These are phyloP conservation scores for Houttuynia cordata DNA, from an alignment of 164 flowering plant genomes.

Conservation along the genomic window DNA sequence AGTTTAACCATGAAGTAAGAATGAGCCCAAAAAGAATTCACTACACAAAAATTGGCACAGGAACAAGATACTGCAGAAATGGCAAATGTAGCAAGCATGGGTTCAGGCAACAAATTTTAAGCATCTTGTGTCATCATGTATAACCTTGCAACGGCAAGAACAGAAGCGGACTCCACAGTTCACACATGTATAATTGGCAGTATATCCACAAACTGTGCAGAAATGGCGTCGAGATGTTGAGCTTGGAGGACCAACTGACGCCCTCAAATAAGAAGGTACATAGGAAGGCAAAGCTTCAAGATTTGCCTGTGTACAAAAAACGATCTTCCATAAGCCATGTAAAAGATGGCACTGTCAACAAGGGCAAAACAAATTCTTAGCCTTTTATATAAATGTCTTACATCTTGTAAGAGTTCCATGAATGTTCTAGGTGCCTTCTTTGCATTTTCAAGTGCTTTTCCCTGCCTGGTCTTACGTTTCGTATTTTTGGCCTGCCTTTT, in stretches of 20 bases:
- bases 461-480: slow-evolving; percentile 86
- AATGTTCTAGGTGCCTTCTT: slow-evolving; percentile 78
- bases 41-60: no score
- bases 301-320: no score
- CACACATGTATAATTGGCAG: slow-evolving; percentile 66
- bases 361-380: background rate
- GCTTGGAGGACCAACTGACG: slow-evolving; percentile 88
- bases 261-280: slow-evolving; percentile 73
- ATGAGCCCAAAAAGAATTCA: no score
- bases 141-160: slow-evolving; percentile 54
- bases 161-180: slow-evolving; percentile 84
- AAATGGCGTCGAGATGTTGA: slow-evolving; percentile 63
- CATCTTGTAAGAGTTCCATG: slow-evolving; percentile 79
- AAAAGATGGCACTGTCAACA: background rate
- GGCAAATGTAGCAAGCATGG: background rate
- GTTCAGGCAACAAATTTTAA: slow-evolving; percentile 67
- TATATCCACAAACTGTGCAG: slow-evolving; percentile 76
- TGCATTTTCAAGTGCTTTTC: slow-evolving; percentile 85
- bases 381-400: slow-evolving; percentile 11
- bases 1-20: no score
- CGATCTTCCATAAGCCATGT: no score
- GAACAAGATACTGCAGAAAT: no score
- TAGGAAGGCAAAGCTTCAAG: slow-evolving; percentile 74
- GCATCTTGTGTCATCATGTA: slow-evolving; percentile 89
- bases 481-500: slow-evolving; percentile 57